A percentile compares a stretch with the other conserved stretches of the same genome.
Conservation (phyloP, 495 filamentous ascomycete genomes). For the Hypomontagnella submonticulosa region DNA sequence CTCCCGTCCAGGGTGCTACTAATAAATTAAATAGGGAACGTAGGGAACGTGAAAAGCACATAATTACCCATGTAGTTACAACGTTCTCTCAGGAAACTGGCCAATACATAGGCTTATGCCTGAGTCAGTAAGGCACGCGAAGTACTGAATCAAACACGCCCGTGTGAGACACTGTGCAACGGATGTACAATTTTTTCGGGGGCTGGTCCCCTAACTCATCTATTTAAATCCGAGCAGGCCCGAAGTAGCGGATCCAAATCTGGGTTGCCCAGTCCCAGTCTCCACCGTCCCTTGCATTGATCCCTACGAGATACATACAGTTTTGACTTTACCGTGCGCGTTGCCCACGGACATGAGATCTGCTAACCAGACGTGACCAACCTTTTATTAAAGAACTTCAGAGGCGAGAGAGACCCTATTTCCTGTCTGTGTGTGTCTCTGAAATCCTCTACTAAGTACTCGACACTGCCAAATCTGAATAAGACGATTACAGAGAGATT, state of each 20-base stretch:
- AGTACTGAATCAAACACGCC: background rate
- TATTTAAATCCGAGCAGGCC: constrained; percentile 33
- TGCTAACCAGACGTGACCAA: background rate
- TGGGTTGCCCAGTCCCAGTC: background rate
- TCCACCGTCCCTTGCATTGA: constrained; percentile 17
- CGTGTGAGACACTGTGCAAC: constrained; percentile 20
- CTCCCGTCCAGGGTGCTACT: constrained; percentile 10
- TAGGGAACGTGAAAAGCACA: background rate
- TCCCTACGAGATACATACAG: constrained; percentile 30
- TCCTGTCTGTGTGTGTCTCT: no score
- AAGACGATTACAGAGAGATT: no score
- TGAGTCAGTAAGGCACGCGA: background rate
- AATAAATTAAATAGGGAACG: constrained; percentile 14
- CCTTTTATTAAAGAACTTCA: background rate
- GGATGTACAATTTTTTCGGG: constrained; percentile 14
- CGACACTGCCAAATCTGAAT: no score
- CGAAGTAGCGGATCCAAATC: constrained; percentile 32
- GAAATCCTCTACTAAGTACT: no score
- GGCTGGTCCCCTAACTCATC: background rate
- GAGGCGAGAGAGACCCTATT: background rate
- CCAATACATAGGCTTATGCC: background rate
- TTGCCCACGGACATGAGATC: background rate
- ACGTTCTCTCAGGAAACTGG: constrained; percentile 5
- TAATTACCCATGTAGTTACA: background rate
- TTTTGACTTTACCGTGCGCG: constrained; percentile 2